Evolutionary conservation across 148 eudicot species (phyloP), one percentile per base, ranked within the genome.

Genomic region (Pouteria glomerata): DNA sequence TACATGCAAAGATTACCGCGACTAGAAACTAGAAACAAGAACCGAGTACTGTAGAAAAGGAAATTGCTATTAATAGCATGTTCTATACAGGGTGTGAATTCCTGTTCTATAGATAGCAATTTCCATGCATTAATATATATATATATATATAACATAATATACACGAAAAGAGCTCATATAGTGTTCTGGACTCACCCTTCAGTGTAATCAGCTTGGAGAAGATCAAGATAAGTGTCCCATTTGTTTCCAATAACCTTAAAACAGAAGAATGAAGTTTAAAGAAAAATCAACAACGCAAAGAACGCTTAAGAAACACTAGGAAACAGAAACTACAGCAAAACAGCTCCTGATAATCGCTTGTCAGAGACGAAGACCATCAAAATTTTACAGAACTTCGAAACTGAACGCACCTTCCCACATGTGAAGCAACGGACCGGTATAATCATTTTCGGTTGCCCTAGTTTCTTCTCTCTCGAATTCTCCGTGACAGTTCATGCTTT

Each of bases 201-300:
- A 29, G 82, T 69, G 73, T 94, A 94, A 82, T 94, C 97, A 44
- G 96, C 86, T 68, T 94, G 98, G 44, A 94, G 97, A 78, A 94
- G 90, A 76, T 93, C 98, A 63, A 93, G 95, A 64, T 94, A 94
- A 7, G 83, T 73, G 63, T 94, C 98, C 98, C 97, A 94, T 77
- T 94, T 94, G 81, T 94, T 94, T 24, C 98, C 98, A 78, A 94
- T 94, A 15, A 94, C 98, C 98, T 93, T 52, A 30, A 63, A 45
- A 55, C 44, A 41, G 1, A 37, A 21, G 3, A 33, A 33, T 5
- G 0, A 63, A 42, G 8, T 19, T 26, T 14, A 21, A 13, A 1
- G 15, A 30, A 65, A 66, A 66, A 3, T 7, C 35, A 35, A 35
- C 0, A 10, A 24, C 24, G 14, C 27, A 56, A 15, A 2, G 11